Conservation (phyloP, 31 red algal species). For the Endocladia muricata region DNA sequence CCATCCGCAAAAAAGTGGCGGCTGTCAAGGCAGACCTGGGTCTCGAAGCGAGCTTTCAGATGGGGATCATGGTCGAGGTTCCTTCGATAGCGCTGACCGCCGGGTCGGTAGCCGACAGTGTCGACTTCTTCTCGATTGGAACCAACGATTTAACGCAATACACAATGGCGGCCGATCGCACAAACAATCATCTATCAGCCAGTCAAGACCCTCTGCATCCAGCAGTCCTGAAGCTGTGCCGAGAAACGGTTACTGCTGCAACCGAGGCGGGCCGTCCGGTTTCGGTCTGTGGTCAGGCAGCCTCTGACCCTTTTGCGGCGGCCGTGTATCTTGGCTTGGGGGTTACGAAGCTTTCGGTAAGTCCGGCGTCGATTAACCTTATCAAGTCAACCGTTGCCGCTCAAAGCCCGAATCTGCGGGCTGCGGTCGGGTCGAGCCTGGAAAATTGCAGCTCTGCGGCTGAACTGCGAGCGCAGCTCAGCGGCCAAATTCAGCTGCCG, state of each 20-base stretch:
- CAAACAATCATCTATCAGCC: neutral
- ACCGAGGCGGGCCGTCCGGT: neutral
- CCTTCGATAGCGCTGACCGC: neutral
- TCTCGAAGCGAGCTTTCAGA: neutral
- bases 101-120: neutral
- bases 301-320: neutral
- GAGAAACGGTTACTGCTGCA: neutral
- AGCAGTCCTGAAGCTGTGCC: neutral
- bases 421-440: too few relatives aligned
- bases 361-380: too few relatives aligned
- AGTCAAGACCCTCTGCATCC: neutral
- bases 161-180: constrained; percentile 5
- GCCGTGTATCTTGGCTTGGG: neutral
- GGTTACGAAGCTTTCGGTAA: too few relatives aligned
- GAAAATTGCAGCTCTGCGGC: too few relatives aligned
- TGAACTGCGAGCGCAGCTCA: too few relatives aligned
- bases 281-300: neutral
- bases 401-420: too few relatives aligned
- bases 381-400: too few relatives aligned
- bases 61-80: constrained; percentile 17
- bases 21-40: neutral
- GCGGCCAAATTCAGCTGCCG: too few relatives aligned
- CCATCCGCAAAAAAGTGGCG: neutral
- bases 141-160: constrained; percentile 22
- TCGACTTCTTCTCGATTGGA: constrained; percentile 17